Evolutionary conservation across 441 rosid species (phyloP).

Genomic region (Arabidopsis hybrid): DNA sequence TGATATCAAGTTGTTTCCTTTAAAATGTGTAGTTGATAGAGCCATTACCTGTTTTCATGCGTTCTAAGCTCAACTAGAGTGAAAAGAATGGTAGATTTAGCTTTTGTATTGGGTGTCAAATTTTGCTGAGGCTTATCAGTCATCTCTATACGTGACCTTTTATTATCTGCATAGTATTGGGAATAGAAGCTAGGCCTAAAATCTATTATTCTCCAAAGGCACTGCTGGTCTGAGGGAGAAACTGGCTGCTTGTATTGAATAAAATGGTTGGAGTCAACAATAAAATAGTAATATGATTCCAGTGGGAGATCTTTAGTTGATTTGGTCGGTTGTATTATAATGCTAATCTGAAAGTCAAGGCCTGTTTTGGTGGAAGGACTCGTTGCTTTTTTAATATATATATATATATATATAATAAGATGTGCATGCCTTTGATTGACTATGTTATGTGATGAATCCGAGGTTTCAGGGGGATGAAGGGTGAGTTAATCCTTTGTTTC

Average conservation of each 20-base stretch:
- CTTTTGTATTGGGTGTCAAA: slow-evolving; percentile 5
- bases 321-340: slow-evolving; percentile 44
- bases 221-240: slow-evolving; percentile 7
- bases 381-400: slow-evolving; percentile 1
- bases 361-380: slow-evolving; percentile 37
- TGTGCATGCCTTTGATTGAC: slow-evolving; percentile 34
- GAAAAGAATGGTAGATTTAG: not conserved
- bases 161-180: no score
- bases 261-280: slow-evolving; percentile 28
- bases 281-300: slow-evolving; percentile 16
- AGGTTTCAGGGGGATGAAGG: slow-evolving; percentile 31
- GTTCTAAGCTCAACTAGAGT: slow-evolving; percentile 2
- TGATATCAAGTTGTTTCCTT: not conserved
- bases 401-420: not conserved
- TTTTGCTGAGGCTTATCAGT: not conserved
- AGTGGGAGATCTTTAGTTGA: slow-evolving; percentile 33
- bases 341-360: slow-evolving; percentile 23
- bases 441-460: slow-evolving; percentile 35
- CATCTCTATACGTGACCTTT: no score
- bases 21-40: slow-evolving; percentile 11
- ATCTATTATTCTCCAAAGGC: not conserved
- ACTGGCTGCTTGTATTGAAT: not conserved
- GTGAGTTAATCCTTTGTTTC: no score
- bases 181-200: no score
- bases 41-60: slow-evolving; percentile 3